Evolutionary conservation across 2,329 filamentous ascomycete species (phyloP).

Genomic region (Cladosporium austrohemisphaericum): DNA sequence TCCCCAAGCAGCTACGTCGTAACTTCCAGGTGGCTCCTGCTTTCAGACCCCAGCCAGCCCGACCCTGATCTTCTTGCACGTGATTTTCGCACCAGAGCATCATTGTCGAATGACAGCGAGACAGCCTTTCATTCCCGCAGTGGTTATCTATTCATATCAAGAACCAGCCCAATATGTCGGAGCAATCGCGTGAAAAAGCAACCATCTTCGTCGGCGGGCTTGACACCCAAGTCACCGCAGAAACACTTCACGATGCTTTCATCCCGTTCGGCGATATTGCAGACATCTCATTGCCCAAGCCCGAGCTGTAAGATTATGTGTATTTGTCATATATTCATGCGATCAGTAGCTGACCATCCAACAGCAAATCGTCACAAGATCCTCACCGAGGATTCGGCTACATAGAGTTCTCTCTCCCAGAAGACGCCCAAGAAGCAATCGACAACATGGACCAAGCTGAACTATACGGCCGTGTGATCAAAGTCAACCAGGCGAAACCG

Average conservation of each 20-base stretch:
- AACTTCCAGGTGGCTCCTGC: not conserved
- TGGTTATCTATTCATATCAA: too few species aligned
- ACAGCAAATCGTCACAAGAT: slow-evolving; percentile 63
- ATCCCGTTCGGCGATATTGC: slow-evolving; percentile 95
- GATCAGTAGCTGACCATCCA: slow-evolving; percentile 4
- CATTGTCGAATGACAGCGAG: too few species aligned
- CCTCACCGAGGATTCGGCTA: slow-evolving; percentile 92
- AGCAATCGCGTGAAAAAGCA: slow-evolving; percentile 77
- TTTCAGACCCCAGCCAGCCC: too few species aligned
- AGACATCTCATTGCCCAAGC: slow-evolving; percentile 85
- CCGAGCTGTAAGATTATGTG: slow-evolving; percentile 56
- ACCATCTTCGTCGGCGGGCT: slow-evolving; percentile 92
- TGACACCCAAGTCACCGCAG: slow-evolving; percentile 69
- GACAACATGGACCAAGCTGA: slow-evolving; percentile 99
- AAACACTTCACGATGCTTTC: slow-evolving; percentile 83
- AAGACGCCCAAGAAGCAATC: slow-evolving; percentile 90
- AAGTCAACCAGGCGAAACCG: slow-evolving; percentile 85
- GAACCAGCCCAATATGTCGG: slow-evolving; percentile 59
- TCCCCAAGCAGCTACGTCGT: too few species aligned
- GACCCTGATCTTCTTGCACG: too few species aligned
- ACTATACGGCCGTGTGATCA: slow-evolving; percentile 86
- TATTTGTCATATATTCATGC: not conserved
- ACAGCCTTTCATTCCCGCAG: too few species aligned
- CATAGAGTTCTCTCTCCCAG: slow-evolving; percentile 82
- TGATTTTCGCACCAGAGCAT: too few species aligned